These are phyloP conservation scores for Inonotus hispidus DNA, from an alignment of 1,284 basidiomycete genomes.

Conservation along the genomic window DNA sequence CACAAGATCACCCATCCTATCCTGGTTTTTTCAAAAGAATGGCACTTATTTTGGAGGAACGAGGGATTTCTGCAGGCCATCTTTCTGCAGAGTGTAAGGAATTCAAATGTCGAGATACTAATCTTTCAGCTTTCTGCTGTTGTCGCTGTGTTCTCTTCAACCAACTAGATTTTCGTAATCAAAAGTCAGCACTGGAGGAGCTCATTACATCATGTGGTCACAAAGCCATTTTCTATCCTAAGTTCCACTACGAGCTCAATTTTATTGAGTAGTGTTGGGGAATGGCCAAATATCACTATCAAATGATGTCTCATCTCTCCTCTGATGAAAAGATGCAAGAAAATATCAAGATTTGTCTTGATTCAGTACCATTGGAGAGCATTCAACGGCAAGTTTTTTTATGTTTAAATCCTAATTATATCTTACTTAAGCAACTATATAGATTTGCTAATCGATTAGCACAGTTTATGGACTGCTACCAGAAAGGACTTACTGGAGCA, in stretches of 20 bases:
- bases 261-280: conserved; percentile 15
- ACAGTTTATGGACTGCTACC: conserved; percentile 19
- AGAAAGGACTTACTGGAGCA: conserved; percentile 13
- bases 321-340: background rate
- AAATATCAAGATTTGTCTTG: conserved; percentile 2
- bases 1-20: background rate
- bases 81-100: conserved; percentile 20
- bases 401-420: background rate
- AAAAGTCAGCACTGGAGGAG: conserved; percentile 24
- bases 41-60: conserved; percentile 23
- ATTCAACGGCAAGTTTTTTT: background rate
- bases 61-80: conserved; percentile 18
- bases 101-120: conserved; percentile 23
- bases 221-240: background rate
- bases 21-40: conserved; percentile 23
- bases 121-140: conserved; percentile 22
- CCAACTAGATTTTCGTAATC: conserved; percentile 27
- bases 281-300: background rate
- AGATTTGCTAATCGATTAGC: conserved; percentile 17
- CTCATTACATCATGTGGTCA: conserved; percentile 9
- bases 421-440: background rate
- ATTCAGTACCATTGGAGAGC: background rate
- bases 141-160: conserved; percentile 24
- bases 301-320: background rate
- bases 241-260: conserved; percentile 14